phyloP scores from a whole-genome alignment of 2,329 filamentous ascomycete genomes.

The Calonectria hawksworthii region DNA sequence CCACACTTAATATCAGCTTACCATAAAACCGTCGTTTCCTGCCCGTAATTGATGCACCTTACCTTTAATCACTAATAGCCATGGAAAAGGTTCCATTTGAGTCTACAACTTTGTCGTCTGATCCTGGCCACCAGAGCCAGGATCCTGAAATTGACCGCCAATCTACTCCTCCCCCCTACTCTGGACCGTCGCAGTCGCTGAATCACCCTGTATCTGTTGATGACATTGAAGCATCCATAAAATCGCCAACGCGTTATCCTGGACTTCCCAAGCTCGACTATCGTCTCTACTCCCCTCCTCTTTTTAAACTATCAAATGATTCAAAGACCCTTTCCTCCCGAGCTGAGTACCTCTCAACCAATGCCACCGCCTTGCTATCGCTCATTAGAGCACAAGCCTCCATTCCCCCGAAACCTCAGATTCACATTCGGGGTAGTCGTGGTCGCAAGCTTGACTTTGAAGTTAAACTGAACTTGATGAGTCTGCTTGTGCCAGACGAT shows the following conservation, averaged over 20 bases:
- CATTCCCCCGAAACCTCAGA: constrained; percentile 68
- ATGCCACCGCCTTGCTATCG: constrained; percentile 59
- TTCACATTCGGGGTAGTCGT: constrained; percentile 63
- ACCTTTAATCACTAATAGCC: background rate
- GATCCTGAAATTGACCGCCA: constrained; percentile 7
- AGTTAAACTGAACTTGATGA: constrained; percentile 68
- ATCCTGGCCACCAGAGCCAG: background rate
- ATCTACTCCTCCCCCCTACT: constrained; percentile 40
- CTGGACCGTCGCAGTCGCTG: constrained; percentile 35
- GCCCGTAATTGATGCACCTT: background rate
- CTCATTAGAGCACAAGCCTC: constrained; percentile 64
- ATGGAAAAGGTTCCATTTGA: constrained; percentile 15
- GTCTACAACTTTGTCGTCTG: too few species aligned
- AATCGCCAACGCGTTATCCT: constrained; percentile 54
- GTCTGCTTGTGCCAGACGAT: constrained; percentile 64
- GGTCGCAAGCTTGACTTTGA: constrained; percentile 64
- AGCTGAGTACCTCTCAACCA: constrained; percentile 63
- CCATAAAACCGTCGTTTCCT: too few species aligned
- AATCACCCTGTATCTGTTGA: background rate
- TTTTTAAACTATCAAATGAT: constrained; percentile 66
- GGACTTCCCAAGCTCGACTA: constrained; percentile 66
- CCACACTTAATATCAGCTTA: too few species aligned
- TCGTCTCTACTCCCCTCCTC: constrained; percentile 65
- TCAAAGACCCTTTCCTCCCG: constrained; percentile 61
- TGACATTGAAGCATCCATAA: constrained; percentile 19